Evolutionary conservation across 2,329 filamentous ascomycete genomes (phyloP).

Genomic region (Aureobasidium sp.): DNA sequence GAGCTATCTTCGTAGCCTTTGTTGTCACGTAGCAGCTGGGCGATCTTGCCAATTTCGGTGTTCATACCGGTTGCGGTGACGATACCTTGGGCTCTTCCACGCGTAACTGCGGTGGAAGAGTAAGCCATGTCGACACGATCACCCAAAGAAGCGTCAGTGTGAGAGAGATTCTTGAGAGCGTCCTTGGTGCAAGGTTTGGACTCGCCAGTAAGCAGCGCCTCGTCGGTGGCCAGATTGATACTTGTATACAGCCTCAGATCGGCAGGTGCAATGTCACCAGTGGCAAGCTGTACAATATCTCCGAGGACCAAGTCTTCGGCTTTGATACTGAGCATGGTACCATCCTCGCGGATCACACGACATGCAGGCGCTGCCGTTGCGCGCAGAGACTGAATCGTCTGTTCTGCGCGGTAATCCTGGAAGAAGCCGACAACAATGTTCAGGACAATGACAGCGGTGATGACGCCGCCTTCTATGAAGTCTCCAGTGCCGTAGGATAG

Average conservation of each 20-base stretch:
- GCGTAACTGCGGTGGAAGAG: slow-evolving; percentile 64
- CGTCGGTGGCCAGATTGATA: slow-evolving; percentile 63
- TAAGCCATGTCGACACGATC: slow-evolving; percentile 66
- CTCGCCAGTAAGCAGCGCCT: slow-evolving; percentile 68
- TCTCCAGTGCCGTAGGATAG: slow-evolving; percentile 53
- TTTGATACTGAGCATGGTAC: slow-evolving; percentile 45
- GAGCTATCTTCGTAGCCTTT: slow-evolving; percentile 38
- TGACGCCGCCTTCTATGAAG: slow-evolving; percentile 55
- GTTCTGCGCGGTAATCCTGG: slow-evolving; percentile 54
- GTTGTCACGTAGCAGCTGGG: slow-evolving; percentile 55
- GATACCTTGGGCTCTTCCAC: slow-evolving; percentile 61
- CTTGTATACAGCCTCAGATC: slow-evolving; percentile 47
- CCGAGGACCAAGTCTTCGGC: slow-evolving; percentile 58
- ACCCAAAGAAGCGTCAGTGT: slow-evolving; percentile 51
- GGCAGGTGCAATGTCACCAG: slow-evolving; percentile 63
- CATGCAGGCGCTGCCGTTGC: slow-evolving; percentile 51
- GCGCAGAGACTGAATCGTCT: slow-evolving; percentile 52
- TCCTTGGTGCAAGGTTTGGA: slow-evolving; percentile 63
- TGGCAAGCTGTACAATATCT: slow-evolving; percentile 56
- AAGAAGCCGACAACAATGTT: slow-evolving; percentile 55
- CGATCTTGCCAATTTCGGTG: slow-evolving; percentile 70
- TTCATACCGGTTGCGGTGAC: slow-evolving; percentile 65
- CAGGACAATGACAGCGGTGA: slow-evolving; percentile 50
- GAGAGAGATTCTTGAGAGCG: slow-evolving; percentile 47
- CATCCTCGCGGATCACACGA: slow-evolving; percentile 47